Evolutionary conservation across 192 early-diverging fungal species (phyloP), one percentile per base, ranked within the genome.

Genomic region (Diversispora eburnea): DNA sequence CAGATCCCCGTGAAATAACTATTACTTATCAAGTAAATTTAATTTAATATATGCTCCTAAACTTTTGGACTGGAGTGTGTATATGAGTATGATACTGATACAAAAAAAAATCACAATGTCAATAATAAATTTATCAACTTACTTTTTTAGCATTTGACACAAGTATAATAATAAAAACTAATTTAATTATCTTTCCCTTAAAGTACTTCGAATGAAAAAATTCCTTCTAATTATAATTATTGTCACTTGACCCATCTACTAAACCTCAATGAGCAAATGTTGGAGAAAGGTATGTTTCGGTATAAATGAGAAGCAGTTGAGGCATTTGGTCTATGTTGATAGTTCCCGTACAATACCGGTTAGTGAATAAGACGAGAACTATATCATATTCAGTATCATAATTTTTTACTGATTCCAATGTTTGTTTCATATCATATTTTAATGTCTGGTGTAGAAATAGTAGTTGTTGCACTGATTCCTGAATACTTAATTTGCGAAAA

Each of bases 401-500:
- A 57, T 56, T 70, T 70, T 42, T 48, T 41, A 55, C 52, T 57
- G 51, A 70, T 70, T 10, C 55, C 68, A 70, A 57, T 70, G 68
- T n/a, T 70, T 70, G 51, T 57, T 20, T 70, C 52, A 70, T 70
- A 70, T 33, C 54, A 70, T 43, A 4, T 12, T 70, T 70, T 70
- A 70, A 70, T 70, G 13, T 1, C n/a, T 42, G 68, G 25, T 42
- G 68, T 57, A 6, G 68, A 70, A 70, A 70, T 70, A 41, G 51
- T 70, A 42, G 68, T 70, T 43, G 68, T 1, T 70, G 52, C 68
- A 70, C 57, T 33, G 39, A 51, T 12, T 70, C 41, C 68, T 13
- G 52, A 70, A 54, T 68, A 68, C 13, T 68, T 68, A 3, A 68
- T 68, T 68, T 68, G 68, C 41, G 33, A 70, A 70, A 70, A 56